Percentiles rank a stretch among this genome's conserved stretches.
Evolutionary conservation across 108 stramenopile genomes (phyloP).

Genomic region (Skeletonema grethae): DNA sequence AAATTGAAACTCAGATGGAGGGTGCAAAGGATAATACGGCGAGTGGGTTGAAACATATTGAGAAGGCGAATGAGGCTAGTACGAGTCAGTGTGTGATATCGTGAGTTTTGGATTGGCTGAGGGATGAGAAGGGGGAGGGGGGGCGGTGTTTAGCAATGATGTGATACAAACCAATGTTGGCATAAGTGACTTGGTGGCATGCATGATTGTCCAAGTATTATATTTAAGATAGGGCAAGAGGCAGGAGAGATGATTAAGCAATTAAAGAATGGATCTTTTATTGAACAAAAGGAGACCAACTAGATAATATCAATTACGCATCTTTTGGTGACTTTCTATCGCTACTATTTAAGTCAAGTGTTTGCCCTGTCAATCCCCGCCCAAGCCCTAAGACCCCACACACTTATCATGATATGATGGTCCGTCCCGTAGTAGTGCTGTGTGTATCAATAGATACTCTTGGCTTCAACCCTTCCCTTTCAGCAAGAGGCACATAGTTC

Average conservation of each 20-base stretch:
- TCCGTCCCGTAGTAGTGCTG: too few species aligned
- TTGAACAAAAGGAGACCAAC: not conserved
- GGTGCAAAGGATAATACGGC: constrained; percentile 73
- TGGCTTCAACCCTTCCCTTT: too few species aligned
- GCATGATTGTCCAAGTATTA: not conserved
- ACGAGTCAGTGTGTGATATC: constrained; percentile 50
- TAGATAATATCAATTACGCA: too few species aligned
- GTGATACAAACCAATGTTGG: not conserved
- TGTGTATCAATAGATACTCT: too few species aligned
- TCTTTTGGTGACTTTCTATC: not conserved
- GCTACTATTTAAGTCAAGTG: too few species aligned
- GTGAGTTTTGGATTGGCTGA: constrained; percentile 10
- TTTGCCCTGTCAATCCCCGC: too few species aligned
- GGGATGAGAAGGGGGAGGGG: not conserved
- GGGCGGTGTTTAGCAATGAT: not conserved
- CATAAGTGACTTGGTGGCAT: not conserved
- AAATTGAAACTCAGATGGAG: constrained; percentile 87
- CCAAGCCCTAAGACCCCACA: too few species aligned
- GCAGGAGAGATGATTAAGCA: not conserved
- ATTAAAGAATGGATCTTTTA: constrained; percentile 1
- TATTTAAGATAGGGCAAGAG: too few species aligned
- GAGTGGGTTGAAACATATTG: constrained; percentile 80
- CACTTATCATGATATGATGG: too few species aligned
- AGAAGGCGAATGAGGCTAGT: constrained; percentile 72
- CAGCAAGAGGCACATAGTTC: too few species aligned